Base-by-base conservation (phyloP, 495 filamentous ascomycete species). In the Lophiotrema nucula region DNA sequence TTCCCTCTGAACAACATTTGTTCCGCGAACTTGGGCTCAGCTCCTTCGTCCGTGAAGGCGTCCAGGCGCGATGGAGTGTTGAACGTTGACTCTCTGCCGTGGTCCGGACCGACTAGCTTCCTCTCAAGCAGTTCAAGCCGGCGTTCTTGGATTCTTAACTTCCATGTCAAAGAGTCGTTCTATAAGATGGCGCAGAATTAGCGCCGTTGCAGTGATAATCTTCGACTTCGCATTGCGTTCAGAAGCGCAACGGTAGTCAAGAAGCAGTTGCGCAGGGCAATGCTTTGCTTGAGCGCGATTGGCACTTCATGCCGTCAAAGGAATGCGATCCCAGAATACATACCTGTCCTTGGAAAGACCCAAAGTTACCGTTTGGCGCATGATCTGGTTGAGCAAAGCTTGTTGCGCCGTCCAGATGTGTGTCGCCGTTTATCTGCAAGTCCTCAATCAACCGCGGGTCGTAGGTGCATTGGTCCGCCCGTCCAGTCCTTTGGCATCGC, bases 1-100 rank as follows among this genome's bases (percentile, higher is more conserved):
- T 75, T 79, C 10, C 78, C 78, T 18, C 78, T 70, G 43, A 81
- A 81, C 54, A 51, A 77, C 66, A 48, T 71, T 48, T 26, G 66
- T 56, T 62, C 69, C 13, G 25, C n/a, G 3, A 38, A 6, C 6
- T 48, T 18, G 18, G 47, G 56, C n/a, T 45, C 26, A 12, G 18
- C 12, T 28, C 38, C 53, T 8, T 53, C 27, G 19, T 26, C 15
- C 15, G 47, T 43, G n/a, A 48, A 19, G 22, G 49, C 22, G 25
- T 60, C 56, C n/a, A 47, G n/a, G 26, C 33, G 16, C 21, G 44
- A 50, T 27, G 33, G 13, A 12, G 41, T 1, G 12, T 8, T 19
- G 22, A 18, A n/a, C 11, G n/a, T 15, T 13, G 19, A 2, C 48
- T 41, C 35, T 16, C 26, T 42, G 25, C 15, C 10, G 35, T 23